Base-by-base conservation (phyloP, 2,329 filamentous ascomycete genomes). In the Zasmidium citrigriseum region DNA sequence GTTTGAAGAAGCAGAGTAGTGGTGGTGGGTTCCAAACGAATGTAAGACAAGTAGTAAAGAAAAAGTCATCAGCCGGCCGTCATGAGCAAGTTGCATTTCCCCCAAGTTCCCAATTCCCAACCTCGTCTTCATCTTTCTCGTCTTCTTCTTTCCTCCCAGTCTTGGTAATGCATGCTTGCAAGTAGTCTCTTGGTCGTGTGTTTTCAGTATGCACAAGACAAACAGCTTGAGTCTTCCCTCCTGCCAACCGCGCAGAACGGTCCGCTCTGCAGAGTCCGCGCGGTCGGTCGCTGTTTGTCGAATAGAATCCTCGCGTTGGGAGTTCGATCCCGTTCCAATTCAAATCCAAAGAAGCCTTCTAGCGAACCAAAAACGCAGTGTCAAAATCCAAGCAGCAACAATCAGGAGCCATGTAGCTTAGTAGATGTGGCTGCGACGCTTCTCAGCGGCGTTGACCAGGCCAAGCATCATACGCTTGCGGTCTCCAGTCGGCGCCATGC, bases 401-500 rank as follows among this genome's bases (percentile, higher is more conserved):
- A 45, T 34, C 4, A 7, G 12, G 14, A 9, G 12, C 4, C 4
- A 16, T 11, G 5, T 23, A 38, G 16, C 29, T 59, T 67, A 88
- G 71, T 83, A 83, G 72, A 85, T 76, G 59, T 83, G 80, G 76
- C 84, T 89, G 83, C 91, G 96, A 76, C 92, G 89, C 85, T 96
- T 96, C 81, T 96, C 92, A 62, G 87, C 88, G 72, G 88, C 89
- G 66, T 90, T 93, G 66, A 97, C 83, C 66, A 97, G 89, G 72
- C 96, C 86, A 82, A 92, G 89, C 54, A 91, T 89, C 81, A 89
- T 93, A n/a, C n/a, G n/a, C 77, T 91, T 90, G 76, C 91, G 86
- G 63, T 83, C 76, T 75, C 86, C 88, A 69, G 86, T 89, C 71
- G 66, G 72, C 72, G 90, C 95, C 54, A 91, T 91, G 70, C 96